Conservation (phyloP, 257 asterid species). For the Petunia axillaris region DNA sequence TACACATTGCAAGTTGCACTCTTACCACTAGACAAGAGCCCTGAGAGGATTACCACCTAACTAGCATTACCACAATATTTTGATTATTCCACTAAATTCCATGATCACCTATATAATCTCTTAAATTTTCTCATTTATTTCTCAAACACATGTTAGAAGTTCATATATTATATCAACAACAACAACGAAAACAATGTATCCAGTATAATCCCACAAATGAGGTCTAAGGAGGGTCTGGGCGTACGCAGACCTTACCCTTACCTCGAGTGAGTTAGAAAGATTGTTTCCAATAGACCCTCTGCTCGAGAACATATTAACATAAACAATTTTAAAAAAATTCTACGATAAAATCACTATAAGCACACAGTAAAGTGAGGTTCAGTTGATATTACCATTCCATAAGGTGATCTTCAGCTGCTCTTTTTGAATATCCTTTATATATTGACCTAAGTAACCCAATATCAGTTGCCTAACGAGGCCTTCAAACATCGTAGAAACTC, state of each 20-base stretch:
- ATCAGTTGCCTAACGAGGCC: constrained; percentile 89
- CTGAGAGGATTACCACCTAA: not conserved
- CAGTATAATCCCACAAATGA: no score
- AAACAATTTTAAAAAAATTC: not conserved
- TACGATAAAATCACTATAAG: not conserved
- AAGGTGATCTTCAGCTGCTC: constrained; percentile 97
- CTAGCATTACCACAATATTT: not conserved
- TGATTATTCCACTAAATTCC: no score
- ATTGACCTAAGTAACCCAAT: constrained; percentile 82
- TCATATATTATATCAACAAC: not conserved
- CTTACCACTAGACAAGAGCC: no score
- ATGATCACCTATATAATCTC: not conserved
- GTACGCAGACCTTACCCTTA: no score
- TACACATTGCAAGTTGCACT: no score
- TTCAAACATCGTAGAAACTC: constrained; percentile 63
- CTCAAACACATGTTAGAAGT: not conserved
- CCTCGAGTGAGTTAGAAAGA: no score
- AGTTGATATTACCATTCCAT: constrained; percentile 68
- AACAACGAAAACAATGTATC: no score
- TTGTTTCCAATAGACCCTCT: no score
- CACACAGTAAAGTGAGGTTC: not conserved
- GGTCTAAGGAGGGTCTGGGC: no score
- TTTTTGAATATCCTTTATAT: constrained; percentile 83
- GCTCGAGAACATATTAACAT: not conserved
- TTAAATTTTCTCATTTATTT: not conserved